Conservation (phyloP, 108 stramenopile genomes). For the Aurantiochytrium sp. region DNA sequence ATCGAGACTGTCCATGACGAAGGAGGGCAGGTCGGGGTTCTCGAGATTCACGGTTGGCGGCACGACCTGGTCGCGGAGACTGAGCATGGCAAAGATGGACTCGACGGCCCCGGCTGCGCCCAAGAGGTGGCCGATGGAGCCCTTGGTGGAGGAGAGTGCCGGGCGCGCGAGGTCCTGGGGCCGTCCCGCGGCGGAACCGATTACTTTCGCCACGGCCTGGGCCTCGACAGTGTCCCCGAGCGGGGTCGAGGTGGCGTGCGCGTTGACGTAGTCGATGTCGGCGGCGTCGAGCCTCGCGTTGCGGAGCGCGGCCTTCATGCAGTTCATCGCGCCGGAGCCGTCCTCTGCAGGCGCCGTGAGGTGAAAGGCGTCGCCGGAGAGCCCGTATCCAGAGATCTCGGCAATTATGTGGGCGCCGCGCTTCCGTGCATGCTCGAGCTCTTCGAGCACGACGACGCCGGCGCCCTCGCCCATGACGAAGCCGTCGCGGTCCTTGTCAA, state of each 20-base stretch:
- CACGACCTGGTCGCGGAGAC: conserved; percentile 58
- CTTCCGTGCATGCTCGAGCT: conserved; percentile 76
- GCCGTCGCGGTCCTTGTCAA: conserved; percentile 84
- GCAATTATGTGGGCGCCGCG: conserved; percentile 89
- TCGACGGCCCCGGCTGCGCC: conserved; percentile 95
- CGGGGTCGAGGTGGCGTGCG: conserved; percentile 95
- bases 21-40: conserved; percentile 77
- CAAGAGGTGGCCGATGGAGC: conserved; percentile 86
- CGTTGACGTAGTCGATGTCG: conserved; percentile 82
- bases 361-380: conserved; percentile 89
- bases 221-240: conserved; percentile 85
- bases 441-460: conserved; percentile 86
- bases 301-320: conserved; percentile 73
- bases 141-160: conserved; percentile 83
- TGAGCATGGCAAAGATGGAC: conserved; percentile 74
- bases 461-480: conserved; percentile 99
- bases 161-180: neutral
- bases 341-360: conserved; percentile 76
- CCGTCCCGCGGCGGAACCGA: neutral
- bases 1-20: conserved; percentile 81
- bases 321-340: conserved; percentile 72
- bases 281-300: conserved; percentile 70
- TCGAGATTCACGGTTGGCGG: conserved; percentile 80
- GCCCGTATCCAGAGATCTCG: conserved; percentile 87
- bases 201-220: conserved; percentile 55